Evolutionary conservation across 345 rosid genomes (phyloP).

Genomic region (Citrus reticulata): DNA sequence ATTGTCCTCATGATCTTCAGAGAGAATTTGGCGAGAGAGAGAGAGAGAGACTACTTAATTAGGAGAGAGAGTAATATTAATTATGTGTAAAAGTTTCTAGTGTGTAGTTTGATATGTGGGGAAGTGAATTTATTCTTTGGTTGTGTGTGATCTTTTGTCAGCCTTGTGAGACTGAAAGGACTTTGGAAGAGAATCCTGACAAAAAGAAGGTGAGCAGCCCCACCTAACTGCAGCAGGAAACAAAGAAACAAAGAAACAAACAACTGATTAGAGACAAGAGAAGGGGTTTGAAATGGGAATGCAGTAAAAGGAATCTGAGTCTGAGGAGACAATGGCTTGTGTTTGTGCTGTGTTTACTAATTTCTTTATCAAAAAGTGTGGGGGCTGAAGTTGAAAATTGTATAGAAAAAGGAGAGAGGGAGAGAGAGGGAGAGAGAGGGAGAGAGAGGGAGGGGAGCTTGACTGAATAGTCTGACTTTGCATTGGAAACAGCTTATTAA

Average conservation of each 20-base stretch:
- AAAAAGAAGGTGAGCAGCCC: slow-evolving; percentile 73
- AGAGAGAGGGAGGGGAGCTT: background rate
- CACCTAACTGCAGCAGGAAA: slow-evolving; percentile 47
- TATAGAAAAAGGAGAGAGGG: background rate
- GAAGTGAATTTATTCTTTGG: slow-evolving; percentile 17
- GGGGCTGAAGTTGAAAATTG: slow-evolving; percentile 15
- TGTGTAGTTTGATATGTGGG: background rate
- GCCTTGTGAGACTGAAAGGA: slow-evolving; percentile 21
- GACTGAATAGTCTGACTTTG: slow-evolving; percentile 17
- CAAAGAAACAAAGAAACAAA: slow-evolving; percentile 14
- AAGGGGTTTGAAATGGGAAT: background rate
- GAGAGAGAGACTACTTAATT: background rate
- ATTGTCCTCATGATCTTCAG: slow-evolving; percentile 58
- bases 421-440: no score
- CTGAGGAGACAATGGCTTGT: slow-evolving; percentile 19
- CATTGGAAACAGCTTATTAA: slow-evolving; percentile 22
- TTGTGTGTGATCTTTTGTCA: slow-evolving; percentile 18
- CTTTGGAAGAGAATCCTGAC: slow-evolving; percentile 31
- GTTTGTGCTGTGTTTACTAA: background rate
- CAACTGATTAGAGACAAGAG: slow-evolving; percentile 7
- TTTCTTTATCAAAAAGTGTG: slow-evolving; percentile 28
- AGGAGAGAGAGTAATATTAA: background rate
- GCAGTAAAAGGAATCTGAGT: slow-evolving; percentile 14
- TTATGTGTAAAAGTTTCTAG: background rate
- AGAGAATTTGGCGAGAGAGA: background rate